Evolutionary conservation across 306 rosid genomes (phyloP).

Genomic region (Rubus idaeus): DNA sequence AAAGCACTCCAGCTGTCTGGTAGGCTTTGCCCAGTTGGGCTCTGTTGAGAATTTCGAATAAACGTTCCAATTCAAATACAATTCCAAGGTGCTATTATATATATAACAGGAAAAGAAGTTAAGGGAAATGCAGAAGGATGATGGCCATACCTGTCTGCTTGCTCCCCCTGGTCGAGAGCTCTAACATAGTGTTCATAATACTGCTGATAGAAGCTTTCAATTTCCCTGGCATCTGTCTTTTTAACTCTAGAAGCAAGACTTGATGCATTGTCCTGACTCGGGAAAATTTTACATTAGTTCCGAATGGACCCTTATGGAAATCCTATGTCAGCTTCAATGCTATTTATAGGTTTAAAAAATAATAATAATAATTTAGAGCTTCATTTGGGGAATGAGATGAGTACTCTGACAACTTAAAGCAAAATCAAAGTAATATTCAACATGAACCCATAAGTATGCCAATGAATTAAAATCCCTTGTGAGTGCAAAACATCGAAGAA

Average conservation of each 20-base stretch:
- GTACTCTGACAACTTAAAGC: not conserved
- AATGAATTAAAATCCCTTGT: not conserved
- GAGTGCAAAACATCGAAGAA: not conserved
- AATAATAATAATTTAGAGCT: not conserved
- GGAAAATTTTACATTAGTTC: conserved; percentile 14
- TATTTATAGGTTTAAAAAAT: not conserved
- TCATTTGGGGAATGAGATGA: not conserved
- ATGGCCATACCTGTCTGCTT: conserved; percentile 65
- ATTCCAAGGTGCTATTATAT: not conserved
- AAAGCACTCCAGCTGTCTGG: conserved; percentile 90
- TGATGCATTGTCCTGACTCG: conserved; percentile 69
- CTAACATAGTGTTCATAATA: conserved; percentile 86
- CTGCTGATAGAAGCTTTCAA: conserved; percentile 86
- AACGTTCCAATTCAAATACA: not conserved
- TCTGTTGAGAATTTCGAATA: conserved; percentile 45
- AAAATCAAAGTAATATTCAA: not conserved
- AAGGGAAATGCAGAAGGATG: not conserved
- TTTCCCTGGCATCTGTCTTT: conserved; percentile 95
- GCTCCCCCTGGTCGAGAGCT: conserved; percentile 91
- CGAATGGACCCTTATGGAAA: not conserved
- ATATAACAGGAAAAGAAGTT: not conserved
- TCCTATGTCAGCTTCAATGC: not conserved
- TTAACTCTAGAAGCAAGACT: conserved; percentile 73
- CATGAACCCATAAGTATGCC: not conserved
- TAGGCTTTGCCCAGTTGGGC: conserved; percentile 96